Evolutionary conservation across 805 yeast genomes (phyloP).

Genomic region (Barnettozyma siamensis): DNA sequence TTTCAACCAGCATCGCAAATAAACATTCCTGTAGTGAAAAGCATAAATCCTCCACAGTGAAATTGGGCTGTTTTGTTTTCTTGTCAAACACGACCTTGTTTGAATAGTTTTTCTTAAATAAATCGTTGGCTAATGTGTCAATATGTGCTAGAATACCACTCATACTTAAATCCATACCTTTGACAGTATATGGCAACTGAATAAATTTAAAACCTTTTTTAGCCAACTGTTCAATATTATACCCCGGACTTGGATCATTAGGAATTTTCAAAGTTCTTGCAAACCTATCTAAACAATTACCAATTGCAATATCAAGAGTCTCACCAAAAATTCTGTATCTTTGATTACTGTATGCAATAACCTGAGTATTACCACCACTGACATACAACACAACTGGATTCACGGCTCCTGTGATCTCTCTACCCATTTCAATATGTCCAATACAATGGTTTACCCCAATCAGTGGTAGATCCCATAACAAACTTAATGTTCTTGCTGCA

Average conservation of each 20-base stretch:
- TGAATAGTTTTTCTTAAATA: slow-evolving; percentile 41
- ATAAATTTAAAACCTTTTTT: slow-evolving; percentile 55
- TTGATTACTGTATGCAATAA: slow-evolving; percentile 92
- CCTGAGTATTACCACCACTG: slow-evolving; percentile 98
- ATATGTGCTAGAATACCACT: slow-evolving; percentile 88
- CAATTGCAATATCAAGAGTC: slow-evolving; percentile 95
- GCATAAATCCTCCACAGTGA: slow-evolving; percentile 84
- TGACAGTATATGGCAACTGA: slow-evolving; percentile 89
- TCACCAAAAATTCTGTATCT: slow-evolving; percentile 98
- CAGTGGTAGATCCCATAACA: slow-evolving; percentile 76
- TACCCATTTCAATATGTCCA: slow-evolving; percentile 98
- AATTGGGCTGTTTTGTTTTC: slow-evolving; percentile 37
- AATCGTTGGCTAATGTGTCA: slow-evolving; percentile 72
- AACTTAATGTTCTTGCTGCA: slow-evolving; percentile 81
- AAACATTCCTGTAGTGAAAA: slow-evolving; percentile 88
- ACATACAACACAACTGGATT: slow-evolving; percentile 97
- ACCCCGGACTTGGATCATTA: slow-evolving; percentile 95
- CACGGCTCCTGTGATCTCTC: slow-evolving; percentile 96
- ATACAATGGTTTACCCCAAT: slow-evolving; percentile 97
- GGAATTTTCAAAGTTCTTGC: slow-evolving; percentile 87
- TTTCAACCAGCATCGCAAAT: slow-evolving; percentile 95
- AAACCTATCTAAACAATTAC: slow-evolving; percentile 93
- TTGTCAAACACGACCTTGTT: slow-evolving; percentile 33
- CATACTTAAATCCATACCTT: slow-evolving; percentile 98
- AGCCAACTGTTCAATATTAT: slow-evolving; percentile 93